These are phyloP conservation scores for Annulohypoxylon truncatum DNA, from an alignment of 2,329 filamentous ascomycete genomes.

Conservation along the genomic window DNA sequence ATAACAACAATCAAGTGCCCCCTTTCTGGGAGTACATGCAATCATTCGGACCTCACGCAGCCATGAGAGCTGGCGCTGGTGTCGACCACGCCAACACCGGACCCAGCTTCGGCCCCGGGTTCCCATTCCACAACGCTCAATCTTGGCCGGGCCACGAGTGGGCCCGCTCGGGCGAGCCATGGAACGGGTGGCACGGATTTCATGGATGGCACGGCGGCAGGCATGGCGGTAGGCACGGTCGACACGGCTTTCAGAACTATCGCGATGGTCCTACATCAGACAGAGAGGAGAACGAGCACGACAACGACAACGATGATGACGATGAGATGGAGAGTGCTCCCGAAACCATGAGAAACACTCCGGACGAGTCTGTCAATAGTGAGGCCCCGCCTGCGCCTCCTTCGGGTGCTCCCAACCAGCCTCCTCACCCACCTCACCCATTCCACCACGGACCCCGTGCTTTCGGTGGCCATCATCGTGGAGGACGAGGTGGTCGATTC, in stretches of 20 bases:
- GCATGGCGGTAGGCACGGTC: conserved; percentile 34
- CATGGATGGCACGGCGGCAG: conserved; percentile 24
- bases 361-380: conserved; percentile 31
- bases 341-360: conserved; percentile 47
- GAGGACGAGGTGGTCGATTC: conserved; percentile 39
- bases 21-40: conserved; percentile 53
- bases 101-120: conserved; percentile 48
- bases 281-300: conserved; percentile 39
- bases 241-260: conserved; percentile 41
- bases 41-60: conserved; percentile 49
- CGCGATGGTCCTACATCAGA: conserved; percentile 45
- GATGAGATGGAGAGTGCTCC: conserved; percentile 53
- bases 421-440: conserved; percentile 24
- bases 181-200: conserved; percentile 28
- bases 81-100: conserved; percentile 52
- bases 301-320: conserved; percentile 28
- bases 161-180: conserved; percentile 31
- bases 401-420: conserved; percentile 26
- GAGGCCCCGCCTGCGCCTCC: conserved; percentile 25
- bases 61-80: conserved; percentile 49
- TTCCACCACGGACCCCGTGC: conserved; percentile 42
- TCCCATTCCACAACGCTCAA: conserved; percentile 50
- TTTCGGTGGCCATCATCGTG: conserved; percentile 32
- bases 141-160: conserved; percentile 37
- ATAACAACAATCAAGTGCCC: conserved; percentile 27